phyloP scores from a whole-genome alignment of 768 basidiomycete genomes.

The Suillus lakei region DNA sequence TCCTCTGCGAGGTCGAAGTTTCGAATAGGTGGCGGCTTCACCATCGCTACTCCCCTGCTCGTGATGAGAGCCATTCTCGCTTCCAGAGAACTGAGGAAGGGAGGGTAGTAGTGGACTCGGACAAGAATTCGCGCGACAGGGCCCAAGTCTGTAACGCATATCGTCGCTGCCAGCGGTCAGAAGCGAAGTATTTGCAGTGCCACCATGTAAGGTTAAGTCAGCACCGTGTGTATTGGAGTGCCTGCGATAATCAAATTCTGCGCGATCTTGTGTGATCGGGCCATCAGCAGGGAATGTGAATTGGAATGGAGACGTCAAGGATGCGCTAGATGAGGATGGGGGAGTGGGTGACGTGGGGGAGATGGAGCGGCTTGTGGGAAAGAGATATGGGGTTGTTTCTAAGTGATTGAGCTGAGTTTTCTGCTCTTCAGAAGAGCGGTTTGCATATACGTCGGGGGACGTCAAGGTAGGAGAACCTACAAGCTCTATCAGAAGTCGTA shows the following conservation, averaged over 20 bases:
- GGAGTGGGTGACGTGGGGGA: slow-evolving; percentile 70
- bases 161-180: slow-evolving; percentile 54
- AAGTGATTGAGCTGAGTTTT: slow-evolving; percentile 56
- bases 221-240: slow-evolving; percentile 55
- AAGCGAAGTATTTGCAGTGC: slow-evolving; percentile 72
- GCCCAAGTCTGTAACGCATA: slow-evolving; percentile 62
- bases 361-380: slow-evolving; percentile 70
- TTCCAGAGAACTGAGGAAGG: slow-evolving; percentile 52
- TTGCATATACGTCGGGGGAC: slow-evolving; percentile 51
- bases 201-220: slow-evolving; percentile 74
- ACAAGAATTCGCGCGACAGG: slow-evolving; percentile 52
- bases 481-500: slow-evolving; percentile 41
- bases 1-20: slow-evolving; percentile 53
- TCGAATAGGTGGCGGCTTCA: slow-evolving; percentile 50
- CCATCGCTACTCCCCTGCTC: slow-evolving; percentile 63
- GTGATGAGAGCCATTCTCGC: slow-evolving; percentile 55
- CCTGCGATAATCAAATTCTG: slow-evolving; percentile 72
- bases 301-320: slow-evolving; percentile 69
- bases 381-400: slow-evolving; percentile 61
- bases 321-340: slow-evolving; percentile 61
- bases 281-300: slow-evolving; percentile 64
- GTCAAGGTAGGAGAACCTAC: slow-evolving; percentile 61
- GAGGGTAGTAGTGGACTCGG: slow-evolving; percentile 51
- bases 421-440: slow-evolving; percentile 60
- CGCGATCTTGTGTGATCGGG: slow-evolving; percentile 54